Evolutionary conservation across 257 asterid species (phyloP), one percentile per base, ranked within the genome.

Genomic region (Solanum megistacrolobum): DNA sequence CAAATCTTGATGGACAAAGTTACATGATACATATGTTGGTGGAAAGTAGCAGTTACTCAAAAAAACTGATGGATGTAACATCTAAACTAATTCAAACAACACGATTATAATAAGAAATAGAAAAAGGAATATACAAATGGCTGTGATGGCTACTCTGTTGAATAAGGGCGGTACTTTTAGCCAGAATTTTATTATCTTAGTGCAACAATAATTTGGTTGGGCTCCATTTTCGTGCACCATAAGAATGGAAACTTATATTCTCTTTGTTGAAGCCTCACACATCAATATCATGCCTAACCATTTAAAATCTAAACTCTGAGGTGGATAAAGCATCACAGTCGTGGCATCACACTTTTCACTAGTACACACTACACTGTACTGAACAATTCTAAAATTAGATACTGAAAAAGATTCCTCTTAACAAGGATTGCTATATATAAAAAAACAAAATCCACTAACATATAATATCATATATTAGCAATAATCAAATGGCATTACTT

Each of bases 321-420:
- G 85, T 82, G 69, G 11, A 29, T 82, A 82, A 82, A 82, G 29
- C 69, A 48, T 48, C 85, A 82, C 85, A 46, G 62, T 31, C 85
- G 85, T 82, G 85, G 85, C 85, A 48, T 31, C 85, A 82, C 85
- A 82, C 69, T 48, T 82, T 48, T 9, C 85, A 82, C 85, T 82
- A 82, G 29, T 29, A 48, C 66, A 81, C 69, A 82, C 20, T 29
- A 48, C 66, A 81, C 7, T 46, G 41, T 81, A 29, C 84, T 1
- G 27, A 29, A 9, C 65, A 29, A 29, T 43, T 76, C 35, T 6
- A 38, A 16, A 78, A 46, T 43, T 46, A 41, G 62, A 27, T 31
- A 46, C 41, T 46, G 68, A 48, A 71, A 31, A 71, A 81, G 69
- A 81, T 27, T 46, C 85, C 69, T 81, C 31, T 6, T 16, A 9